phyloP scores from a whole-genome alignment of 257 asterid species.

The Solanum sitiens region DNA sequence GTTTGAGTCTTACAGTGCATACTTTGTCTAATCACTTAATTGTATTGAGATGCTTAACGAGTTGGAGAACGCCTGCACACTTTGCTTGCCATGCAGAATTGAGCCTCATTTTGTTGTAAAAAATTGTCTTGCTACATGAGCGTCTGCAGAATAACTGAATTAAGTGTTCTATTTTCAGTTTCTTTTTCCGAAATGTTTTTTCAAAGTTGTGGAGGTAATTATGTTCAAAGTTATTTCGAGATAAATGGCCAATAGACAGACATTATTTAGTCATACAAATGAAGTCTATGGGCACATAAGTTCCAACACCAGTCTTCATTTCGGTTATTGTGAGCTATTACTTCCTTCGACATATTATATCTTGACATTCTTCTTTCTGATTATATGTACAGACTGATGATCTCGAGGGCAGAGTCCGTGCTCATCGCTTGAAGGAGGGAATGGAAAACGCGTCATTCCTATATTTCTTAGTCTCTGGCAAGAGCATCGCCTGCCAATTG shows the following conservation, averaged over 20 bases:
- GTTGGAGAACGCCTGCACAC: background rate
- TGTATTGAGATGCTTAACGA: background rate
- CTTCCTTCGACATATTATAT: background rate
- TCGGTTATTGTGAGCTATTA: background rate
- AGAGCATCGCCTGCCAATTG: constrained; percentile 85
- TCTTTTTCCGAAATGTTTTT: background rate
- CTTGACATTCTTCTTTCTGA: background rate
- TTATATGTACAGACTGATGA: constrained; percentile 58
- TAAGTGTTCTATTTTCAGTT: background rate
- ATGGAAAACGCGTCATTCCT: constrained; percentile 58
- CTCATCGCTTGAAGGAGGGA: constrained; percentile 76
- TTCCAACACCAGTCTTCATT: background rate
- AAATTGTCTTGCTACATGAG: background rate
- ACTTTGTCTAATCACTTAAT: background rate
- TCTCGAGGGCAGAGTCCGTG: constrained; percentile 71
- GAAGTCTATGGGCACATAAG: background rate
- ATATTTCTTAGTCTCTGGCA: constrained; percentile 68
- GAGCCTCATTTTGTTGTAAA: background rate
- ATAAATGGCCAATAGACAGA: background rate
- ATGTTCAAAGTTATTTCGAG: background rate
- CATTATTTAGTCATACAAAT: background rate
- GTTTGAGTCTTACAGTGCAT: background rate
- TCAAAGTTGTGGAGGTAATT: background rate
- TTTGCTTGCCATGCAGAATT: background rate
- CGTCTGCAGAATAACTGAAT: background rate